Conservation (phyloP, 75 land plant species). For the Pinus albicaulis region DNA sequence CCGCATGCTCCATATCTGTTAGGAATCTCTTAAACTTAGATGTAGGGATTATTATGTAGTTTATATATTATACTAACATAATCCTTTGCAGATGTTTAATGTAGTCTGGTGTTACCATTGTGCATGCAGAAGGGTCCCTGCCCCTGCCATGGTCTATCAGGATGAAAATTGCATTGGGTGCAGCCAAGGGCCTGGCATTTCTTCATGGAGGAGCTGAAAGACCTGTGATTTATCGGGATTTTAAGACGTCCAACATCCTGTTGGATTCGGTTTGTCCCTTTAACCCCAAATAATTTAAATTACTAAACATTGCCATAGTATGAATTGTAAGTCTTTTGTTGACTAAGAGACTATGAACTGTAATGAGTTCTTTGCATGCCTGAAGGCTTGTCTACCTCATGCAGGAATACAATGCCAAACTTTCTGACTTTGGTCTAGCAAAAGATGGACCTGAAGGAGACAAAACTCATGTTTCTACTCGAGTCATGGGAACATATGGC, state of each 20-base stretch:
- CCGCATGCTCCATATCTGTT: too few species aligned
- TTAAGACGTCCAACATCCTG: slow-evolving; percentile 63
- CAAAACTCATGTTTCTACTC: slow-evolving; percentile 14
- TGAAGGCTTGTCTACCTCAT: neutral
- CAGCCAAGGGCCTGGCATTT: slow-evolving; percentile 62
- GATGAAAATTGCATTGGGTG: slow-evolving; percentile 63
- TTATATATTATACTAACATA: too few species aligned
- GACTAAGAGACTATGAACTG: neutral
- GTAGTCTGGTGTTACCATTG: slow-evolving; percentile 3
- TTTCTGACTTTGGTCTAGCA: slow-evolving; percentile 31
- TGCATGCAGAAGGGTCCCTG: slow-evolving; percentile 45
- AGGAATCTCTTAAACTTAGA: too few species aligned
- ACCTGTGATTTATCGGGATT: slow-evolving; percentile 65
- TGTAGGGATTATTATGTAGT: too few species aligned
- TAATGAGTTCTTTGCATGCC: neutral
- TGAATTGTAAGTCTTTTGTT: neutral
- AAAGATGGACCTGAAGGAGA: slow-evolving; percentile 23
- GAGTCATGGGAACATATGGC: slow-evolving; percentile 43
- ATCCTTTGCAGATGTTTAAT: too few species aligned
- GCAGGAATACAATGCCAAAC: slow-evolving; percentile 22
- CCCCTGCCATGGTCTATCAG: slow-evolving; percentile 59
- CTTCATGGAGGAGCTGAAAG: slow-evolving; percentile 65
- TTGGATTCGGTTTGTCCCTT: slow-evolving; percentile 44
- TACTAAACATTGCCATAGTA: neutral
- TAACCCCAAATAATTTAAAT: neutral